Conservation (phyloP, 495 filamentous ascomycete genomes). For the Amphirosellinia nigrospora region DNA sequence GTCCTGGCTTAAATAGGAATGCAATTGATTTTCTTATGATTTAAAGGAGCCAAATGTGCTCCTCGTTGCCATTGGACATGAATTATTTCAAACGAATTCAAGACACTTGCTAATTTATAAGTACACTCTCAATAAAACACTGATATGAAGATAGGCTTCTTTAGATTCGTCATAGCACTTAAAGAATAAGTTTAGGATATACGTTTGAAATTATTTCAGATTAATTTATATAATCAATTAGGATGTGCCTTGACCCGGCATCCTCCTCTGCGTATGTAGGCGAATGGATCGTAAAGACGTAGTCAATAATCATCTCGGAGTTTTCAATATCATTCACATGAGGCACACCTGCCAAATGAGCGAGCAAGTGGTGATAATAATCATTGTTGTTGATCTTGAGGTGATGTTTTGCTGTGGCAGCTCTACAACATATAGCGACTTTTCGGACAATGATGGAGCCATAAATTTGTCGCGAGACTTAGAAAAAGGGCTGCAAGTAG, state of each 20-base stretch:
- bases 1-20: no score
- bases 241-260: no score
- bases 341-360: conserved; percentile 16
- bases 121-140: no score
- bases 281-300: conserved; percentile 1
- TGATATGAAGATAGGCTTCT: no score
- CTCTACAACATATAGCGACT: conserved; percentile 30
- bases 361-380: conserved; percentile 23
- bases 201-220: conserved; percentile 18
- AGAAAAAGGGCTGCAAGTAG: not conserved
- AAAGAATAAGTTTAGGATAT: not conserved
- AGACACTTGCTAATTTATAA: no score
- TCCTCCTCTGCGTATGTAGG: no score
- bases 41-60: no score
- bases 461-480: not conserved
- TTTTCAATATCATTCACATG: conserved; percentile 17
- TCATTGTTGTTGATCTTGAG: conserved; percentile 13
- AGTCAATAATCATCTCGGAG: conserved; percentile 2
- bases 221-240: no score
- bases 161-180: not conserved
- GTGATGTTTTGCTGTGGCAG: conserved; percentile 3
- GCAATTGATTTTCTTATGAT: no score
- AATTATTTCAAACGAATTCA: no score
- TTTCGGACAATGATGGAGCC: not conserved
- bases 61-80: no score